A percentile compares a stretch with the other conserved stretches of the same genome.
phyloP scores from a whole-genome alignment of 2,329 filamentous ascomycete species.

The Alternaria panax region DNA sequence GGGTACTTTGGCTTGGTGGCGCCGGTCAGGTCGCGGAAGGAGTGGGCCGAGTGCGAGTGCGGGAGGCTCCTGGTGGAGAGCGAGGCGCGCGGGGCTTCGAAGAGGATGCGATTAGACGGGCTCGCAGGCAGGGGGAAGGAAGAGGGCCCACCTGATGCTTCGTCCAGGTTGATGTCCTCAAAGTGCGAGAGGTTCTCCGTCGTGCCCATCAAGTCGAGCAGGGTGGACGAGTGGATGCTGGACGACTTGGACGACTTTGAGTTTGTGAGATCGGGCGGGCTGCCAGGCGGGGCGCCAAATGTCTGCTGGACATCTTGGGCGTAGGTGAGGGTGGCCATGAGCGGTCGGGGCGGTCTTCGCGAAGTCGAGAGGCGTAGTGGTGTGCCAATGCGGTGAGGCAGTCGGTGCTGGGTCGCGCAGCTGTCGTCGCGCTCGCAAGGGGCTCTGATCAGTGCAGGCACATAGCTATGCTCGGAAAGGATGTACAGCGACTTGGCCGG shows the following conservation, averaged over 20 bases:
- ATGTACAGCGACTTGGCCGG: conserved; percentile 39
- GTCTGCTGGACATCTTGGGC: conserved; percentile 32
- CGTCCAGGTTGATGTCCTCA: conserved; percentile 89
- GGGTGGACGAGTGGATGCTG: conserved; percentile 81
- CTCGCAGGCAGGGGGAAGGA: conserved; percentile 55
- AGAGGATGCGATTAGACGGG: conserved; percentile 41
- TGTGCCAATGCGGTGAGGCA: conserved; percentile 35
- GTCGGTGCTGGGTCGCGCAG: conserved; percentile 26
- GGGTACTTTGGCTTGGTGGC: conserved; percentile 49
- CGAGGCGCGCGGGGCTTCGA: conserved; percentile 36
- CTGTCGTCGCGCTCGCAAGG: conserved; percentile 36
- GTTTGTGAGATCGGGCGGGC: conserved; percentile 78
- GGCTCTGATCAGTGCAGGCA: conserved; percentile 41
- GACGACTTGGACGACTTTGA: conserved; percentile 93
- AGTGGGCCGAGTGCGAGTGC: conserved; percentile 31
- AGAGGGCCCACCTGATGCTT: conserved; percentile 53
- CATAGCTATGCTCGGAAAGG: conserved; percentile 48
- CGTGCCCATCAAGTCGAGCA: conserved; percentile 65
- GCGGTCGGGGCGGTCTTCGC: conserved; percentile 40
- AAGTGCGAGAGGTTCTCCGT: conserved; percentile 80
- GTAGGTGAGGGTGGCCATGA: conserved; percentile 49
- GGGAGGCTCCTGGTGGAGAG: conserved; percentile 26
- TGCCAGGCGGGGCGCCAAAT: conserved; percentile 64
- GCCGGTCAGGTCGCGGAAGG: conserved; percentile 51
- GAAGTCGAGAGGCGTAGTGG: conserved; percentile 21